Base-by-base conservation (phyloP, 805 yeast species). In the Candida nitratophila region DNA sequence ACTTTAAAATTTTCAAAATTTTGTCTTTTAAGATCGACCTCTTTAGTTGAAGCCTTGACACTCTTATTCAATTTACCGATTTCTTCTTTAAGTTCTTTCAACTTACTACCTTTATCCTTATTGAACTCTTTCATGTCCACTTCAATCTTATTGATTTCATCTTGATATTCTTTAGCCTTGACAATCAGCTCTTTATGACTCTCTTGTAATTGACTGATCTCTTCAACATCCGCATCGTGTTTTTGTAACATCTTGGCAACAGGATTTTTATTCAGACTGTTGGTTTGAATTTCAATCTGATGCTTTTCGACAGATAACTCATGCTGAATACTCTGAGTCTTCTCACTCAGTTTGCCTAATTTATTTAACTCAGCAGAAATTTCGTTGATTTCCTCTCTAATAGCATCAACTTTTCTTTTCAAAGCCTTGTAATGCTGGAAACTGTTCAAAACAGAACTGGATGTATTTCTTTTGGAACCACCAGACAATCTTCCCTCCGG, bases 401-500 rank as follows among this genome's bases (percentile, higher is more conserved):
- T 50, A 0, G 52, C 50, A 3, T 54, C 50, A 37, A 84, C 60
- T 38, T 76, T 74, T 1, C 48, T 45, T 50, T 75, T 76, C 33
- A 79, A 54, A 3, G 50, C 56, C 16, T 63, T 61, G 51, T 74
- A 82, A 46, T 76, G 76, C 54, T 83, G 91, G 59, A 89, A 77
- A 37, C 76, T 77, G 11, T 77, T 60, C 45, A 90, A 68, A 3
- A 84, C 61, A 0, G 88, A 75, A 1, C 77, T 71, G 3, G 37
- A 34, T 15, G 76, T 66, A 40, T 70, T 69, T 49, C 72, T 79
- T 52, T 91, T 73, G 19, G 95, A 81, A n/a, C 98, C 98, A 40
- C 99, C 99, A 1, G 96, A 86, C 24, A 93, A 69, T 8, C 96
- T 86, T 15, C 99, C 99, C 51, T 84, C 88, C 0, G 99, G 99